Base-by-base conservation (phyloP, 176 grass and related monocot genomes). In the Miscanthus lutarioriparius region DNA sequence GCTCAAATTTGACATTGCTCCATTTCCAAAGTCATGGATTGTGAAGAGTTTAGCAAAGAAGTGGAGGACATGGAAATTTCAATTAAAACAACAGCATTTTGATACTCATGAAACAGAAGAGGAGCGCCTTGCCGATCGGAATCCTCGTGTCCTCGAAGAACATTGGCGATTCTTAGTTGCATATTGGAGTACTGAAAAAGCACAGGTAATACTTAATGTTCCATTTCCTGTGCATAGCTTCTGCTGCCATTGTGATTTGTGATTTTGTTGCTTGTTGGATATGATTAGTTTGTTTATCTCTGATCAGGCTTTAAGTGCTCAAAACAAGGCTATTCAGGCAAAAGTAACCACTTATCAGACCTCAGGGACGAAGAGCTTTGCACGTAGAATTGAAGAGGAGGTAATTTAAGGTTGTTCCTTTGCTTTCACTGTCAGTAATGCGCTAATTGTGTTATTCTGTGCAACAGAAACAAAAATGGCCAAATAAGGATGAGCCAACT, bases 101-200 rank as follows among this genome's bases (percentile, higher is more conserved):
- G 82, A 91, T 79, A 58, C 41, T 83, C 88, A 93, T 88, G 85
- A 90, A 20, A 90, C 82, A 2, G 88, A 88, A 69, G 88, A 86
- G 77, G 88, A 84, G 35, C 77, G 77, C 10, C 84, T 90, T 75
- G 88, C 82, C 39, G 82, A 90, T 83, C 79, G 53, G 43, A 67
- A 93, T 80, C 65, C 78, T 78, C 82, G 82, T 25, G 86, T 90
- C 54, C 61, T 87, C 19, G 35, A 80, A 67, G 91, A 85, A 40
- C 88, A 93, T 74, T 90, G 88, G 88, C 48, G 48, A 77, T 87
- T 83, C 72, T 77, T 90, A 81, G 61, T 86, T 78, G 28, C 62
- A 36, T 93, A 82, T 74, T 93, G 91, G 91, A 85, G 85, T 56
- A 90, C 85, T 20, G 85, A 93, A 78, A 89, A 85, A 36, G 91